A percentile compares a stretch with the other conserved stretches of the same genome.
phyloP scores from a whole-genome alignment of 1,284 basidiomycete species.

The Pisolithus thermaeus region DNA sequence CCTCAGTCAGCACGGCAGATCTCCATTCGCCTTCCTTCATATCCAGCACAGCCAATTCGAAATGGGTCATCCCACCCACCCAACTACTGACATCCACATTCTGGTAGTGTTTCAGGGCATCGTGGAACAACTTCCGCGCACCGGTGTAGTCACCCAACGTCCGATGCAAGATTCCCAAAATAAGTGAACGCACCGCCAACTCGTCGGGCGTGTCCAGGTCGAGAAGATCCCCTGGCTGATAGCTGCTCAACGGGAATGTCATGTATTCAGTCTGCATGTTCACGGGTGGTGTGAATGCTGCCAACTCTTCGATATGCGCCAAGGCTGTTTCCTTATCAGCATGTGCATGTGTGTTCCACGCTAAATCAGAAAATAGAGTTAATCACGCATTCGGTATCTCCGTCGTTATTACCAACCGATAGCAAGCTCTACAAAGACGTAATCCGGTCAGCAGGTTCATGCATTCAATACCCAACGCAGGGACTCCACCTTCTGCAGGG shows the following conservation, averaged over 20 bases:
- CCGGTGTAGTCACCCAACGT: slow-evolving; percentile 42
- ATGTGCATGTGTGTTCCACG: slow-evolving; percentile 69
- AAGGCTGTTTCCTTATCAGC: slow-evolving; percentile 46
- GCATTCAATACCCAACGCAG: slow-evolving; percentile 10
- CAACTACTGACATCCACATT: slow-evolving; percentile 49
- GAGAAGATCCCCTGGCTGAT: slow-evolving; percentile 3
- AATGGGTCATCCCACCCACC: slow-evolving; percentile 58
- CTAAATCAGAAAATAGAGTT: slow-evolving; percentile 28
- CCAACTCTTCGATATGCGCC: slow-evolving; percentile 49
- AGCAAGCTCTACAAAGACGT: slow-evolving; percentile 39
- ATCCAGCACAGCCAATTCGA: slow-evolving; percentile 64
- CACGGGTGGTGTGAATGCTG: slow-evolving; percentile 41
- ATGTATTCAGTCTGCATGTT: slow-evolving; percentile 33
- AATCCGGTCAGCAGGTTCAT: slow-evolving; percentile 1
- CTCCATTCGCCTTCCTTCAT: slow-evolving; percentile 40
- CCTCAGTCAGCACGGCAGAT: slow-evolving; percentile 21
- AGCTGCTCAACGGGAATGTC: slow-evolving; percentile 3
- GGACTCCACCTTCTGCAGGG: slow-evolving; percentile 53
- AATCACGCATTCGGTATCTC: neutral
- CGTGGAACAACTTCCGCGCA: slow-evolving; percentile 44
- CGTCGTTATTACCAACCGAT: slow-evolving; percentile 42
- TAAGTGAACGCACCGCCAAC: slow-evolving; percentile 56
- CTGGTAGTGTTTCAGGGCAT: slow-evolving; percentile 40
- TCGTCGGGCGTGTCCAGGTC: slow-evolving; percentile 68
- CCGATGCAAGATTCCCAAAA: slow-evolving; percentile 62